Evolutionary conservation across 2,329 filamentous ascomycete species (phyloP), one percentile per base, ranked within the genome.

Genomic region (Colletotrichum brevisporum): DNA sequence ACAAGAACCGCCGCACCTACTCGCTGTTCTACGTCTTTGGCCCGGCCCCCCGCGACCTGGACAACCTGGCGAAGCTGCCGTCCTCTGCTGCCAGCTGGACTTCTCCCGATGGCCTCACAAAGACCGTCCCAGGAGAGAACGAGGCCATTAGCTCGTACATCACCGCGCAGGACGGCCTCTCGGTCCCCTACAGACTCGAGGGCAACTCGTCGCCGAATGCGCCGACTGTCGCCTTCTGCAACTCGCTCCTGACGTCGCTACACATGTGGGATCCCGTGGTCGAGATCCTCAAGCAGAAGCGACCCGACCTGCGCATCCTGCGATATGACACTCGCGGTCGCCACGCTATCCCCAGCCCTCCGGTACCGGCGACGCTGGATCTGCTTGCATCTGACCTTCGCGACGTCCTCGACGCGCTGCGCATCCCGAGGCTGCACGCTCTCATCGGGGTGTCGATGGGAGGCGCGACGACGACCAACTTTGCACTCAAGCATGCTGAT

Each of bases 211-310:
- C 90, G 39, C 88, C 90, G 0, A 76, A 86, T 21, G 92, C 93
- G 0, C 94, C 94, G 0, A 87, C 92, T 0, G 84, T 97, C 12
- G 90, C 94, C 21, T 91, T 95, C 73, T 87, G 86, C 80, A 97
- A 97, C 83, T 95, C 92, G 1, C 90, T 97, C 57, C 87, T 97
- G 8, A 93, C 93, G 2, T 90, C 91, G 55, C 86, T 91, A 72
- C 85, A 88, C 77, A 96, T 97, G 87, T 97, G 94, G 94, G 92
- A 96, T 74, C 84, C 85, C 2, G 89, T 97, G 68, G 82, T 96
- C 1, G 81, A 83, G 1, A 81, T 88, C n/a, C 86, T 96, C 72
- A 85, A 86, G 58, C 78, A 81, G 0, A 75, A 87, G 45, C 88
- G 90, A 26, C 88, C 89, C 3, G 85, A 89, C 47, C 91, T 94